Evolutionary conservation across 1,284 basidiomycete species (phyloP).

Genomic region (Ganoderma sinense): DNA sequence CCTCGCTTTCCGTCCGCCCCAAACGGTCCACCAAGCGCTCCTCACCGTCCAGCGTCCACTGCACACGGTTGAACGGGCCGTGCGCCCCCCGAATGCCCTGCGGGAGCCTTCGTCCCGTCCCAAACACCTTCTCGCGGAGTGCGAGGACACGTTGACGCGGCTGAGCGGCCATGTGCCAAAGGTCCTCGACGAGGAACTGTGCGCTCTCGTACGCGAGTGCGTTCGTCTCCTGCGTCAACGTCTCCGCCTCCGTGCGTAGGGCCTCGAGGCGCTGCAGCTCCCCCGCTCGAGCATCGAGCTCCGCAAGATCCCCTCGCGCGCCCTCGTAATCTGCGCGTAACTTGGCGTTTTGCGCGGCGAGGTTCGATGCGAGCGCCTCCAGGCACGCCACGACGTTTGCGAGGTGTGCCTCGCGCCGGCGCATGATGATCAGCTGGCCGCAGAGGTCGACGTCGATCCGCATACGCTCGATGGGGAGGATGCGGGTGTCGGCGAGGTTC

Average conservation of each 20-base stretch:
- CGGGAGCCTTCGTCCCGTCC: constrained; percentile 47
- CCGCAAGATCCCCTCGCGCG: constrained; percentile 54
- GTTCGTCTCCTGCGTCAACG: constrained; percentile 66
- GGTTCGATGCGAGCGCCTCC: constrained; percentile 57
- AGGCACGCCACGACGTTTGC: constrained; percentile 52
- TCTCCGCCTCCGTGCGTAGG: constrained; percentile 56
- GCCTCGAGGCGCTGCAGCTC: constrained; percentile 59
- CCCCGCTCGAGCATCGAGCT: constrained; percentile 52
- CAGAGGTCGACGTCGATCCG: constrained; percentile 80
- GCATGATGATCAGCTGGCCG: constrained; percentile 74
- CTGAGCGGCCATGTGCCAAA: constrained; percentile 70
- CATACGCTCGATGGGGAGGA: constrained; percentile 69
- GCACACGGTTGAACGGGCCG: constrained; percentile 66
- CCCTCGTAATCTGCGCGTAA: constrained; percentile 64
- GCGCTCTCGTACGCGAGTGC: constrained; percentile 75
- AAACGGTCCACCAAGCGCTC: constrained; percentile 67
- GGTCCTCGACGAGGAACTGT: constrained; percentile 67
- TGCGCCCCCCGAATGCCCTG: constrained; percentile 59
- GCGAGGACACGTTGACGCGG: constrained; percentile 69
- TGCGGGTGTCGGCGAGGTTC: constrained; percentile 50
- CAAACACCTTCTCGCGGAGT: constrained; percentile 65
- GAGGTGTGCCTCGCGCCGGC: constrained; percentile 65
- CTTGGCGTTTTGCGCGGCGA: constrained; percentile 59
- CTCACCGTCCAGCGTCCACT: constrained; percentile 71
- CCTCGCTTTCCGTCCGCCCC: constrained; percentile 79